Conservation (phyloP, 2,329 filamentous ascomycete genomes). For the Paracoccidioides brasiliensis region DNA sequence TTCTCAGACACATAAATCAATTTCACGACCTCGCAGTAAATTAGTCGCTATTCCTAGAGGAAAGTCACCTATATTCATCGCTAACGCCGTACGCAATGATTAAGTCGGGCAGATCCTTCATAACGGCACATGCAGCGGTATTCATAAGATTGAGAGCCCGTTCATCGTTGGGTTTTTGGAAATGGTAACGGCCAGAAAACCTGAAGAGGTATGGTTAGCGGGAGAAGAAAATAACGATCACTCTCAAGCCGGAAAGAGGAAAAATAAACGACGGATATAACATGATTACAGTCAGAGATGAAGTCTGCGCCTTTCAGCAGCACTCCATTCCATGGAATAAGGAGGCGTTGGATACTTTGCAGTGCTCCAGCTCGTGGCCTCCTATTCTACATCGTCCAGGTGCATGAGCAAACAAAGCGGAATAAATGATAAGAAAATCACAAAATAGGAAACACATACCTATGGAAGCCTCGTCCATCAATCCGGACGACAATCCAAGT, state of each 20-base stretch:
- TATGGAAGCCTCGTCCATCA: constrained; percentile 89
- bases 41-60: background rate
- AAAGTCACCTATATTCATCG: constrained; percentile 60
- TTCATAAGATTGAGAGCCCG: constrained; percentile 91
- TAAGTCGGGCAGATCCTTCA: constrained; percentile 73
- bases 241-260: too few relatives aligned
- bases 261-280: too few relatives aligned
- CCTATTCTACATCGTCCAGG: background rate
- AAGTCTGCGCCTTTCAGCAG: too few relatives aligned
- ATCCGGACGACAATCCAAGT: constrained; percentile 94
- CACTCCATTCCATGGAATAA: too few relatives aligned
- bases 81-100: constrained; percentile 84
- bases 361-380: too few relatives aligned
- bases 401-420: background rate
- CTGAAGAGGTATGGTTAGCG: constrained; percentile 30
- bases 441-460: constrained; percentile 38
- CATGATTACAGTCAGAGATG: too few relatives aligned
- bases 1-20: constrained; percentile 22
- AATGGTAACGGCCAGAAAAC: constrained; percentile 68
- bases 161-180: constrained; percentile 84
- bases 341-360: too few relatives aligned
- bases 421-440: background rate
- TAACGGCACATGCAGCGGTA: constrained; percentile 68
- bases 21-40: background rate
- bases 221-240: background rate